Evolutionary conservation across 441 rosid genomes (phyloP).

Genomic region (Isatis lusitanica): DNA sequence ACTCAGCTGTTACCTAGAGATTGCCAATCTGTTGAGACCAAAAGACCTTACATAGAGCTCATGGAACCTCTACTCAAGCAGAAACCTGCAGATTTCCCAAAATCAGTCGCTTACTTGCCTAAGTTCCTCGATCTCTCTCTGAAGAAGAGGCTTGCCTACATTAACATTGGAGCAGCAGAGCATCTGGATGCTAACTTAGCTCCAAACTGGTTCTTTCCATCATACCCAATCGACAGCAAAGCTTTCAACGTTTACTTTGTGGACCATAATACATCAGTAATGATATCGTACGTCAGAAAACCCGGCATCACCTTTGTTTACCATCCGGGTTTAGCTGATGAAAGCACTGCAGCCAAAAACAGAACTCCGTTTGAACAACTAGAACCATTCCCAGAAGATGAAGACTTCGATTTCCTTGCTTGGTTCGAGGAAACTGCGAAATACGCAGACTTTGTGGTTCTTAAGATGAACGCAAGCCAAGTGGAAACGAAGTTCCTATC

Average conservation of each 20-base stretch:
- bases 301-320: constrained; percentile 74
- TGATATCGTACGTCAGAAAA: constrained; percentile 57
- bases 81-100: constrained; percentile 42
- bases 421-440: constrained; percentile 73
- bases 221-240: constrained; percentile 59
- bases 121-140: constrained; percentile 48
- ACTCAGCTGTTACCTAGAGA: constrained; percentile 43
- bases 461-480: constrained; percentile 69
- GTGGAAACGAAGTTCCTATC: constrained; percentile 55
- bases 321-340: constrained; percentile 62
- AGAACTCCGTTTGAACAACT: constrained; percentile 39
- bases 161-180: constrained; percentile 62
- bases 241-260: constrained; percentile 67
- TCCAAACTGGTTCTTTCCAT: constrained; percentile 57
- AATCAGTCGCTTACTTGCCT: constrained; percentile 54
- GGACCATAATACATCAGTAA: constrained; percentile 71
- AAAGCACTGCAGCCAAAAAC: constrained; percentile 12
- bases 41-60: constrained; percentile 42
- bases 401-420: constrained; percentile 58
- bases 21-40: constrained; percentile 49
- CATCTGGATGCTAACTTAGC: constrained; percentile 44
- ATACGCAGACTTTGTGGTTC: constrained; percentile 66
- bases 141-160: constrained; percentile 51
- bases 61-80: constrained; percentile 58
- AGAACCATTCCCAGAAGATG: constrained; percentile 53